Base-by-base conservation (phyloP, 2,329 filamentous ascomycete genomes). In the Aspergillus amoenus region DNA sequence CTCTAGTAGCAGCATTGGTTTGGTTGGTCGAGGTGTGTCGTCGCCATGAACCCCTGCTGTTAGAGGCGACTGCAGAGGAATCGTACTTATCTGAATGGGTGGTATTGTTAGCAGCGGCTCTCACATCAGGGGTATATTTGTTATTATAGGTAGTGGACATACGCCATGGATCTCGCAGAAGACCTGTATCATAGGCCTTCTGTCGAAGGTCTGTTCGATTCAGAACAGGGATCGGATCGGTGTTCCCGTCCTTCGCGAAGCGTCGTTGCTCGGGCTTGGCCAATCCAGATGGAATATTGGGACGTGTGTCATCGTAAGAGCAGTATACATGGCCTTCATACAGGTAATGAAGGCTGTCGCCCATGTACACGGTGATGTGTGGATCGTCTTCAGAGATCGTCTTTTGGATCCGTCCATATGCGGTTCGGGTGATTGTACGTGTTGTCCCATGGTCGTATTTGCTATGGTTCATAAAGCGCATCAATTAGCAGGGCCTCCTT, bases 221-320 rank as follows among this genome's bases (percentile, higher is more conserved):
- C 15, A 21, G n/a, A 5, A 41, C 5, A 4, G 15, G 17, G 6
- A 21, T 41, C 1, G 40, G 40, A 17, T 41, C 40, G 1, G 12
- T 13, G 12, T 37, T 37, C 5, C 17, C 40, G 15, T 15, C 9
- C 15, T 41, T 41, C 2, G 27, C 43, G 22, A n/a, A 30, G 5
- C 15, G 11, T 2, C 21, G 43, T 5, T 45, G 13, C 9, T n/a
- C 43, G 4, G 40, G 40, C 7, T 11, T 11, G 7, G 43, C 43
- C 9, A 45, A 13, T 22, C 43, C 22, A 3, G 13, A 2, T 3
- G 43, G 43, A 3, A 45, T 15, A 12, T 27, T 4, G 11, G 43
- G 43, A 12, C 27, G 13, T 1, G n/a, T 3, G 13, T 22, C 6
- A 9, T n/a, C 18, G 72, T 52, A 52, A 5, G 8, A 11, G 11